These are phyloP conservation scores for Nemania abortiva DNA, from an alignment of 2,329 filamentous ascomycete species.

Conservation along the genomic window DNA sequence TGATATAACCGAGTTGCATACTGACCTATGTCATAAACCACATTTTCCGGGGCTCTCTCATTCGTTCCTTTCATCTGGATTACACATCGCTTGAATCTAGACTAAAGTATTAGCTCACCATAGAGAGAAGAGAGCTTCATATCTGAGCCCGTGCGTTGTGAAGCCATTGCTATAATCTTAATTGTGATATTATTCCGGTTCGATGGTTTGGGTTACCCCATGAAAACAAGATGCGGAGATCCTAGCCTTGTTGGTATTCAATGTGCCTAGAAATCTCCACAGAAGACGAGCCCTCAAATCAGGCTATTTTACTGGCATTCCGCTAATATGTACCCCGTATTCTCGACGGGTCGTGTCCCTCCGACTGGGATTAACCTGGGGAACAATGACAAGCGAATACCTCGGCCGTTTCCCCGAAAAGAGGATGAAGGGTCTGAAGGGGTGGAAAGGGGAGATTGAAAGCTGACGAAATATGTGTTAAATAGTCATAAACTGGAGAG, in stretches of 20 bases:
- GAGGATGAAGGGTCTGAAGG: conserved; percentile 10
- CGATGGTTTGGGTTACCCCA: conserved; percentile 7
- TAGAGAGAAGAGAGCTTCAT: not conserved
- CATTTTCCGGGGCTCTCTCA: not conserved
- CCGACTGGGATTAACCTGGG: conserved; percentile 33
- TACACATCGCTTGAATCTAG: not conserved
- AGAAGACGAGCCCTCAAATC: conserved; percentile 35
- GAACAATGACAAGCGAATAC: conserved; percentile 18
- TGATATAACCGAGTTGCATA: not conserved
- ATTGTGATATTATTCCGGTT: not conserved
- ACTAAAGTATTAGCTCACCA: not conserved
- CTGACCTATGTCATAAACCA: not conserved
- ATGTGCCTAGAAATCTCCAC: conserved; percentile 14
- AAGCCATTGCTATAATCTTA: not conserved
- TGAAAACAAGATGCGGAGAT: conserved; percentile 17
- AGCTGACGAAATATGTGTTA: not conserved
- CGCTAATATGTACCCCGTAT: conserved; percentile 41
- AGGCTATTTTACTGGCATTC: conserved; percentile 43
- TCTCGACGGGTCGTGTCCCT: conserved; percentile 40
- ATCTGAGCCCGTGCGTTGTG: not conserved
- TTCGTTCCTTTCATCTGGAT: not conserved
- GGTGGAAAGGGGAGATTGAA: not conserved
- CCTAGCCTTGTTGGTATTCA: conserved; percentile 6
- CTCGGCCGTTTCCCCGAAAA: conserved; percentile 22
- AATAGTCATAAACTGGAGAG: conserved; percentile 23